phyloP scores from a whole-genome alignment of 2,329 filamentous ascomycete species.

The Paecilomyces niveus region DNA sequence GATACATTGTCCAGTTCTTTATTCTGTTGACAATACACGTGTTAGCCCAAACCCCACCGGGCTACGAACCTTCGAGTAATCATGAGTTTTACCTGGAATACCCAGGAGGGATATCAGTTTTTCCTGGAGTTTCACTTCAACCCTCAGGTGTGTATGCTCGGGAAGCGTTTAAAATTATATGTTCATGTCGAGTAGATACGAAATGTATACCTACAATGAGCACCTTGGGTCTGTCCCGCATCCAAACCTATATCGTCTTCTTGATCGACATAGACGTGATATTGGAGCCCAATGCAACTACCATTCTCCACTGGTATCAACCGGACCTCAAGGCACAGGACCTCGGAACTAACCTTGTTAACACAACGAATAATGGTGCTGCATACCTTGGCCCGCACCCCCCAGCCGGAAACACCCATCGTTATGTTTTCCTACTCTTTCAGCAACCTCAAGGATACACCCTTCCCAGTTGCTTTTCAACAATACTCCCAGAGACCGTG shows the following conservation, averaged over 20 bases:
- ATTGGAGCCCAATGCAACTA: slow-evolving; percentile 6
- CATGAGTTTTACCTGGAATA: background rate
- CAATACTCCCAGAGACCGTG: slow-evolving; percentile 20
- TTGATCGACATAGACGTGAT: slow-evolving; percentile 19
- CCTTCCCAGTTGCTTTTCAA: slow-evolving; percentile 22
- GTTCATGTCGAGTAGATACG: slow-evolving; percentile 4
- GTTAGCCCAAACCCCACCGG: background rate
- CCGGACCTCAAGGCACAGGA: slow-evolving; percentile 7
- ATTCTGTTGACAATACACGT: background rate
- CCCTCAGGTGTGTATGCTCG: background rate
- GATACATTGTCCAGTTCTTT: background rate
- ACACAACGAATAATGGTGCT: slow-evolving; percentile 1
- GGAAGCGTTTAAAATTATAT: background rate
- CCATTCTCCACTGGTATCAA: slow-evolving; percentile 22
- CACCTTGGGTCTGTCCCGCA: slow-evolving; percentile 3
- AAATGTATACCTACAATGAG: slow-evolving; percentile 12
- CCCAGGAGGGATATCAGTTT: background rate
- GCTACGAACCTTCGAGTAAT: background rate
- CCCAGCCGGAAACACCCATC: slow-evolving; percentile 17
- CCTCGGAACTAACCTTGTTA: background rate
- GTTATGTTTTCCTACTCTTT: slow-evolving; percentile 27
- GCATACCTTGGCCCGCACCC: slow-evolving; percentile 24
- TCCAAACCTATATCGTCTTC: slow-evolving; percentile 13
- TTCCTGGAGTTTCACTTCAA: background rate
- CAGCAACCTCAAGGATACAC: slow-evolving; percentile 16